Percentiles rank a stretch among this genome's conserved stretches.
Conservation (phyloP, 2,329 filamentous ascomycete genomes). For the Fusarium kyushuense region DNA sequence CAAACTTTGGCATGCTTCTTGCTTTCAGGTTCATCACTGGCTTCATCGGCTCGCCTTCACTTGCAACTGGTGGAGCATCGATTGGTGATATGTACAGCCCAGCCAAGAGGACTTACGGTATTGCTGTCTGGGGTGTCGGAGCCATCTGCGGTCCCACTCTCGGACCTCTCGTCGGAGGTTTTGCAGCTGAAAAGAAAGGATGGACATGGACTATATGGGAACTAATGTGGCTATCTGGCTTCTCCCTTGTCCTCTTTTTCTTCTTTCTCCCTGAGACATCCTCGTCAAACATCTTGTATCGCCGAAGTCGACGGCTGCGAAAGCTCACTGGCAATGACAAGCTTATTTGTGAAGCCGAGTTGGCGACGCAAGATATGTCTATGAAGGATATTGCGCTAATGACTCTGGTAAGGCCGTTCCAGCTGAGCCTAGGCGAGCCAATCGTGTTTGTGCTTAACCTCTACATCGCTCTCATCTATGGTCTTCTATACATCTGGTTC, state of each 20-base stretch:
- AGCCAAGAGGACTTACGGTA: conserved; percentile 1
- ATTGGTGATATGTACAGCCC: conserved; percentile 17
- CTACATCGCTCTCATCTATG: conserved; percentile 59
- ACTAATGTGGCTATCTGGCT: conserved; percentile 37
- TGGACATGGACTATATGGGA: conserved; percentile 48
- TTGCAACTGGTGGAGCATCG: conserved; percentile 5
- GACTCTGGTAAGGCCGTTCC: conserved; percentile 55
- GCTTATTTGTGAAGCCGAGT: conserved; percentile 13
- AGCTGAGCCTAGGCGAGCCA: conserved; percentile 55
- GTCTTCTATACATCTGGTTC: conserved; percentile 57
- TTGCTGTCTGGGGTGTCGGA: conserved; percentile 6
- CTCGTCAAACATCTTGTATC: conserved; percentile 39
- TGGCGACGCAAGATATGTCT: conserved; percentile 17
- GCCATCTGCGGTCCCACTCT: conserved; percentile 19
- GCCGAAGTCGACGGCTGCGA: conserved; percentile 33
- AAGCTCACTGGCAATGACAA: conserved; percentile 28
- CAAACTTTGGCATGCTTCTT: conserved; percentile 66
- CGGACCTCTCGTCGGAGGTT: conserved; percentile 20
- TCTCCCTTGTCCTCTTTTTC: conserved; percentile 37
- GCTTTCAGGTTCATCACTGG: conserved; percentile 65
- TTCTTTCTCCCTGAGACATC: conserved; percentile 46
- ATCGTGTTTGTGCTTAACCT: conserved; percentile 57
- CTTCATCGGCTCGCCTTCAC: conserved; percentile 54
- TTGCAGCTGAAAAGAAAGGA: conserved; percentile 15
- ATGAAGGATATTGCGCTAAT: conserved; percentile 23